Percentiles rank a stretch among this genome's conserved stretches.
Conservation (phyloP, 345 rosid species). For the Passiflora organensis region DNA sequence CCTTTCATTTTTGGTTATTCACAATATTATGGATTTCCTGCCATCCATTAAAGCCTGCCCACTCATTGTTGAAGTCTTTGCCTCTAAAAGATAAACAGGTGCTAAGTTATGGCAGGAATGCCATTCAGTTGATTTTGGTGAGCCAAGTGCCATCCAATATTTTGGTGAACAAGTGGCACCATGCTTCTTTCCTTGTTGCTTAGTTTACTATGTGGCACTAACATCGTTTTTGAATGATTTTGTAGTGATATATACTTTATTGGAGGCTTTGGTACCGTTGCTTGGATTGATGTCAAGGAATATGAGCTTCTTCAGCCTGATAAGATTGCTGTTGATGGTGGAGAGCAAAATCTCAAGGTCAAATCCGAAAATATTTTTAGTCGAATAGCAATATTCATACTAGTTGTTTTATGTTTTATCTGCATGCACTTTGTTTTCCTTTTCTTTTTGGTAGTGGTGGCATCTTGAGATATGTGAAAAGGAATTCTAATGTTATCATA, state of each 20-base stretch:
- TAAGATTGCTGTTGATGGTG: slow-evolving; percentile 93
- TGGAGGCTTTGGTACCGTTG: slow-evolving; percentile 98
- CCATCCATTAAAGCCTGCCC: too few species aligned
- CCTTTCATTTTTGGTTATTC: too few species aligned
- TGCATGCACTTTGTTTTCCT: neutral
- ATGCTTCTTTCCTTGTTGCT: neutral
- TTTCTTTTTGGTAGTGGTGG: too few species aligned
- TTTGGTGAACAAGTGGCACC: neutral
- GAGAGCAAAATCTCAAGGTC: slow-evolving; percentile 89
- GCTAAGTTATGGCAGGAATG: too few species aligned
- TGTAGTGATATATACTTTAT: slow-evolving; percentile 91
- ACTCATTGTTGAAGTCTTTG: too few species aligned
- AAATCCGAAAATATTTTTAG: neutral
- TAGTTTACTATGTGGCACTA: neutral
- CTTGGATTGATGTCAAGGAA: slow-evolving; percentile 93
- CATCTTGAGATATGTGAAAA: too few species aligned
- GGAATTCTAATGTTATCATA: too few species aligned
- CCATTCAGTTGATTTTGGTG: too few species aligned
- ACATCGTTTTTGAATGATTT: slow-evolving; percentile 2
- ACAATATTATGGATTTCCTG: too few species aligned
- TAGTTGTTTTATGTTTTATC: too few species aligned
- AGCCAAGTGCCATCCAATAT: neutral
- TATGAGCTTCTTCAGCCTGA: slow-evolving; percentile 77
- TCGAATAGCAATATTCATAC: neutral
- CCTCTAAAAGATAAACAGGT: too few species aligned